Conservation (phyloP, 2,329 filamentous ascomycete species). For the Penicillium frequentans region DNA sequence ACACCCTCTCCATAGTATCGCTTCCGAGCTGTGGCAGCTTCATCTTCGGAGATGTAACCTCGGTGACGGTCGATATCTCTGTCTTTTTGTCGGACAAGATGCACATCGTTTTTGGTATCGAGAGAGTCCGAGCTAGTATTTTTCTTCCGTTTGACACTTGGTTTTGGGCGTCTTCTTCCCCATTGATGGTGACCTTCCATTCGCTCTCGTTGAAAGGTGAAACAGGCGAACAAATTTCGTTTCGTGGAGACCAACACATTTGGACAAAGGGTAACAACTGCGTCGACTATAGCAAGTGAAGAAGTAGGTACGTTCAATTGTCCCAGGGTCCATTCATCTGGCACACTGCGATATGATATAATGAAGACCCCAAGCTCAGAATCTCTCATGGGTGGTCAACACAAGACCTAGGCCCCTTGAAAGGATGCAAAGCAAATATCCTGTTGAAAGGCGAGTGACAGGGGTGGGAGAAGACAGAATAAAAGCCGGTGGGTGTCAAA, state of each 20-base stretch:
- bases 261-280: no score
- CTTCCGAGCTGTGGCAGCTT: slow-evolving; percentile 29
- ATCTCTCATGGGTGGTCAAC: neutral
- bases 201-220: slow-evolving; percentile 1
- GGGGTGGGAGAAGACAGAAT: neutral
- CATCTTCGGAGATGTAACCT: slow-evolving; percentile 15
- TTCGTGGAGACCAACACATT: neutral
- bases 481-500: neutral
- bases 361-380: neutral
- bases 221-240: neutral
- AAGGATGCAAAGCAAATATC: neutral
- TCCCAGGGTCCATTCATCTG: neutral
- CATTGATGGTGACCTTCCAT: slow-evolving; percentile 17
- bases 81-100: slow-evolving; percentile 21
- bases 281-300: neutral
- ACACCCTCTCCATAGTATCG: slow-evolving; percentile 63
- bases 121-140: slow-evolving; percentile 8
- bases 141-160: slow-evolving; percentile 3
- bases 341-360: neutral
- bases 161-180: slow-evolving; percentile 2
- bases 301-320: neutral
- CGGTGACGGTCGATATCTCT: slow-evolving; percentile 13
- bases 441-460: neutral
- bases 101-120: slow-evolving; percentile 22
- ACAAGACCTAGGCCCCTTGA: neutral